Percentiles rank a stretch among this genome's conserved stretches.
Evolutionary conservation across 2,329 filamentous ascomycete species (phyloP).

Genomic region (Neofusicoccum umdonicola): DNA sequence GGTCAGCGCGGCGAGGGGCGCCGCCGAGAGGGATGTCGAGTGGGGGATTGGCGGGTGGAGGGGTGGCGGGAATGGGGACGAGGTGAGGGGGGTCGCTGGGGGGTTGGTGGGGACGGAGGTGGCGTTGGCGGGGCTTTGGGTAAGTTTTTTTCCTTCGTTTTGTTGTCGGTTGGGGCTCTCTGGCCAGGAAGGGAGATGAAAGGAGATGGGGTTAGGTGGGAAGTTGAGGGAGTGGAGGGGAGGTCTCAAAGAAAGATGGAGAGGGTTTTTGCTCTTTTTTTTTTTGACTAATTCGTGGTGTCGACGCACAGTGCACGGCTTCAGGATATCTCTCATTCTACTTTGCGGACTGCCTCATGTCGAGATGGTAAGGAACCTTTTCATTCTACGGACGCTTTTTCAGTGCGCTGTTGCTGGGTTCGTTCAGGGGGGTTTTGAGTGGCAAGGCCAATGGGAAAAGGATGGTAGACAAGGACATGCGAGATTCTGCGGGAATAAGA

Average conservation of each 20-base stretch:
- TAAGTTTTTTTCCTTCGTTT: constrained; percentile 40
- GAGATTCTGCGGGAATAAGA: no score
- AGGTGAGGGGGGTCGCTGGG: constrained; percentile 18
- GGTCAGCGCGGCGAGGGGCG: constrained; percentile 42
- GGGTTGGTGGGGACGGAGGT: constrained; percentile 55
- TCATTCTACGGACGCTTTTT: background rate
- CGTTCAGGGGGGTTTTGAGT: no score
- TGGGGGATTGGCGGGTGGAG: constrained; percentile 26
- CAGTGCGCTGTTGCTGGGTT: background rate
- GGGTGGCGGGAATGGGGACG: constrained; percentile 41
- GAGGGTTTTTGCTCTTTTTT: no score
- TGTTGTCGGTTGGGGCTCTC: background rate
- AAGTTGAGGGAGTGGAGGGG: background rate
- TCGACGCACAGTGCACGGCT: constrained; percentile 63
- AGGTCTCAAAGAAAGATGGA: background rate
- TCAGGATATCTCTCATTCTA: constrained; percentile 78
- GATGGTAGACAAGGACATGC: no score
- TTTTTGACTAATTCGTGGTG: background rate
- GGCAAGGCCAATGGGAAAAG: background rate
- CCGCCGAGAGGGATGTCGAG: constrained; percentile 34
- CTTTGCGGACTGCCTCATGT: constrained; percentile 83
- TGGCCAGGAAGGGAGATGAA: background rate
- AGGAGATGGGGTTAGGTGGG: background rate
- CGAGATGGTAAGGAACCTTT: constrained; percentile 60
- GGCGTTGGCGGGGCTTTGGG: constrained; percentile 71